Percentiles rank a stretch among this genome's conserved stretches.
Evolutionary conservation across 2,329 filamentous ascomycete genomes (phyloP).

Genomic region (Penicillium nordicum): DNA sequence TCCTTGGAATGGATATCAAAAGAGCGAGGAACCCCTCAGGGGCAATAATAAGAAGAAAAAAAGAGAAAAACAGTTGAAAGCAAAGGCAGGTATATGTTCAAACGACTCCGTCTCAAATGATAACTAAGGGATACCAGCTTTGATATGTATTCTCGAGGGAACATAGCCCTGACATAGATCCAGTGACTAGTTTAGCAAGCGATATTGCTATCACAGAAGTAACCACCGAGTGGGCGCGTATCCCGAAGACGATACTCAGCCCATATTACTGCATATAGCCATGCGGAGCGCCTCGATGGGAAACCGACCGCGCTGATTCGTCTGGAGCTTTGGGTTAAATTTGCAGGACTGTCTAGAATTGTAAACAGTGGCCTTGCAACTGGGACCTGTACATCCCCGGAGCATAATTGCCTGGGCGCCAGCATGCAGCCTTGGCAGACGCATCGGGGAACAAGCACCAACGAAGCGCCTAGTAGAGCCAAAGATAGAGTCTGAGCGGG

Average conservation of each 20-base stretch:
- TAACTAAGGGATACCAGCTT: background rate
- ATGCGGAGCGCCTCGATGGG: background rate
- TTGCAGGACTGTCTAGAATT: slow-evolving; percentile 2
- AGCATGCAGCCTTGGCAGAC: slow-evolving; percentile 22
- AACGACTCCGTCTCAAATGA: slow-evolving; percentile 7
- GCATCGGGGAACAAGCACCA: slow-evolving; percentile 1
- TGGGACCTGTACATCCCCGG: slow-evolving; percentile 6
- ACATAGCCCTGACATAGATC: background rate
- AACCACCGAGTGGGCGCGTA: slow-evolving; percentile 10
- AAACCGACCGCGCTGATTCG: slow-evolving; percentile 7
- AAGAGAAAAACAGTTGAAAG: slow-evolving; percentile 4
- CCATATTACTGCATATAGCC: background rate
- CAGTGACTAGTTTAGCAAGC: slow-evolving; percentile 7
- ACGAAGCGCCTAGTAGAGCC: slow-evolving; percentile 1
- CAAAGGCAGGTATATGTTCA: slow-evolving; percentile 10
- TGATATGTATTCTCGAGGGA: slow-evolving; percentile 13
- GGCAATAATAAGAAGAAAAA: slow-evolving; percentile 12
- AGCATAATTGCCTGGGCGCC: slow-evolving; percentile 12
- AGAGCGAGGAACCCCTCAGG: slow-evolving; percentile 2
- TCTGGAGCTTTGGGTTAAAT: background rate
- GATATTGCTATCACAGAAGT: slow-evolving; percentile 16
- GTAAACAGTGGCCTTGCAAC: slow-evolving; percentile 5
- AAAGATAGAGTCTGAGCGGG: slow-evolving; percentile 12
- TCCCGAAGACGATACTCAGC: background rate
- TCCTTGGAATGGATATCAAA: slow-evolving; percentile 3